Evolutionary conservation across 108 stramenopile species (phyloP).

Genomic region (Cyclotella sp.): DNA sequence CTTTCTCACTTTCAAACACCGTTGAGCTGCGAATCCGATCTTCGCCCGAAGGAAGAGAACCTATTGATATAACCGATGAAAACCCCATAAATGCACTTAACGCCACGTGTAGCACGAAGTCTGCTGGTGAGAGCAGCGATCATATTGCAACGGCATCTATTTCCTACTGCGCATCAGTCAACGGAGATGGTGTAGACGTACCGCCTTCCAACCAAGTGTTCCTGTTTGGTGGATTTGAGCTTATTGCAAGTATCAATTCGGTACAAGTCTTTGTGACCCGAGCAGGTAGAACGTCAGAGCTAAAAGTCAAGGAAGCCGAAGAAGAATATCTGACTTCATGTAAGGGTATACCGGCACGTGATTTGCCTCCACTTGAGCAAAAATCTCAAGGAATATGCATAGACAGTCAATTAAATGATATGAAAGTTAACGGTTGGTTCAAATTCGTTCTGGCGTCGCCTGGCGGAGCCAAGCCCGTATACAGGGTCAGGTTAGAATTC

Average conservation of each 20-base stretch:
- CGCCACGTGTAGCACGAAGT: not conserved
- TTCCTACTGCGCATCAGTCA: not conserved
- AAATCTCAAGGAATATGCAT: not conserved
- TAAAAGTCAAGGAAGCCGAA: not conserved
- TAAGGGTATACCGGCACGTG: slow-evolving; percentile 45
- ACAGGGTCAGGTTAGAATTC: slow-evolving; percentile 39
- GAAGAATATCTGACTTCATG: slow-evolving; percentile 47
- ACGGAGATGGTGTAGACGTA: not conserved
- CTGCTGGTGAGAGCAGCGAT: not conserved
- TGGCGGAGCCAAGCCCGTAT: slow-evolving; percentile 43
- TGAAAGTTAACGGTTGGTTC: slow-evolving; percentile 1
- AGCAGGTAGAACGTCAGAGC: not conserved
- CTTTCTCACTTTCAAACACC: slow-evolving; percentile 21
- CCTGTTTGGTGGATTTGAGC: slow-evolving; percentile 51
- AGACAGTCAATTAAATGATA: not conserved
- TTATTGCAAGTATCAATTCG: slow-evolving; percentile 37
- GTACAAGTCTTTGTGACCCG: slow-evolving; percentile 33
- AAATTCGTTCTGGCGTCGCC: slow-evolving; percentile 47
- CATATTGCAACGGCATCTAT: not conserved
- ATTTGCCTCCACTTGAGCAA: slow-evolving; percentile 18
- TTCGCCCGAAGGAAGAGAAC: not conserved
- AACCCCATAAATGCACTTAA: not conserved
- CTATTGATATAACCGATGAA: not conserved
- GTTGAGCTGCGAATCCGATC: slow-evolving; percentile 1
- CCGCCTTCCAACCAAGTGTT: slow-evolving; percentile 5